Evolutionary conservation across 163 green algal genomes (phyloP).

Genomic region (Scenedesmus sp.): DNA sequence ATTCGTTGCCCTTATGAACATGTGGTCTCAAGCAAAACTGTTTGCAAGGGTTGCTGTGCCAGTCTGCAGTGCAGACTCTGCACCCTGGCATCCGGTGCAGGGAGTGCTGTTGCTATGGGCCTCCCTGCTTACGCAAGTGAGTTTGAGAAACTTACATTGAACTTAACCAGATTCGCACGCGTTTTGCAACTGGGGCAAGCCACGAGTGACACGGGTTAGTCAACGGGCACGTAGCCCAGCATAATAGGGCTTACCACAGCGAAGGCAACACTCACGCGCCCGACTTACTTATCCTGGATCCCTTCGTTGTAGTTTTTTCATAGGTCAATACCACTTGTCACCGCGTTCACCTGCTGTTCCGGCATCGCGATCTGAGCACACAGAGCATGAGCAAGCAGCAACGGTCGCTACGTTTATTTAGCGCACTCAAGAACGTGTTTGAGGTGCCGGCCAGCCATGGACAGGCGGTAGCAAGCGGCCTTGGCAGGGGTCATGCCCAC

Average conservation of each 20-base stretch:
- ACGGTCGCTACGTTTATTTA: background rate
- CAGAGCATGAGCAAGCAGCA: background rate
- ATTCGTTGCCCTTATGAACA: too few relatives aligned
- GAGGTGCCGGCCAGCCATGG: background rate
- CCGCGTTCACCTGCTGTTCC: background rate
- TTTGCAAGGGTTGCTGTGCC: too few relatives aligned
- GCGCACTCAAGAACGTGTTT: background rate
- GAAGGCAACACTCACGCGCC: background rate
- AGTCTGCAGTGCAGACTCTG: too few relatives aligned
- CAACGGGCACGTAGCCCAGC: background rate
- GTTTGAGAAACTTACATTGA: too few relatives aligned
- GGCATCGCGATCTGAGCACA: background rate
- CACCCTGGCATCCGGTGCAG: too few relatives aligned
- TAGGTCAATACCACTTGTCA: background rate
- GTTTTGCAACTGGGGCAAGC: background rate
- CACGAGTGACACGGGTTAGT: conserved; percentile 14
- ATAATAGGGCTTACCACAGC: background rate
- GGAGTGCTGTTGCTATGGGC: too few relatives aligned
- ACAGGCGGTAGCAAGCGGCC: background rate
- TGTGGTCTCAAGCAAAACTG: too few relatives aligned
- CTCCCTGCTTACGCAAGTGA: too few relatives aligned
- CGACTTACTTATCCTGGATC: background rate
- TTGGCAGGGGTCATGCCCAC: conserved; percentile 11
- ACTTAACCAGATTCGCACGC: background rate
- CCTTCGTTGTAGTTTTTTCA: background rate